A percentile compares a stretch with the other conserved stretches of the same genome.
These are phyloP conservation scores for Talaromyces sp. DNA, from an alignment of 2,329 filamentous ascomycete genomes.

Conservation along the genomic window DNA sequence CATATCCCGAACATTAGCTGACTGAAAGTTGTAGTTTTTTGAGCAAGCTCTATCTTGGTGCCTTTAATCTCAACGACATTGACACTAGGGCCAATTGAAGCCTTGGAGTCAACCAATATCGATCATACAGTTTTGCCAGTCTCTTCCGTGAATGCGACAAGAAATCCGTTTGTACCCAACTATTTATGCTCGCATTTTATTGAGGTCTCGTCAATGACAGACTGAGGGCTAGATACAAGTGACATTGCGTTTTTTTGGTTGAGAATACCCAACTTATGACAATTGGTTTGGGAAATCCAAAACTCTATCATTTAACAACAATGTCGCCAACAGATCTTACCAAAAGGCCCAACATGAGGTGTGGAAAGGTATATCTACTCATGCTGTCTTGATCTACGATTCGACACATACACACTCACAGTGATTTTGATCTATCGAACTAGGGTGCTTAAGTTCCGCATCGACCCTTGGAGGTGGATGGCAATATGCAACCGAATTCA, in stretches of 20 bases:
- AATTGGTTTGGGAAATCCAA: too few species aligned
- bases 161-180: conserved; percentile 85
- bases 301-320: too few species aligned
- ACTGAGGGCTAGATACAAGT: too few species aligned
- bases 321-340: too few species aligned
- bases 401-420: too few species aligned
- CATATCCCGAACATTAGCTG: background rate
- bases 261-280: too few species aligned
- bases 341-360: too few species aligned
- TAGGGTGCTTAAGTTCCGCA: background rate
- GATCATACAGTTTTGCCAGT: conserved; percentile 97
- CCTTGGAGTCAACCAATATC: conserved; percentile 82
- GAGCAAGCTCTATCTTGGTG: conserved; percentile 36
- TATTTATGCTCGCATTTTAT: conserved; percentile 60
- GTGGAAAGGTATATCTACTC: background rate
- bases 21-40: background rate
- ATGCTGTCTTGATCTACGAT: background rate
- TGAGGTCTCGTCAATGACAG: too few species aligned
- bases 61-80: conserved; percentile 82
- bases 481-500: background rate
- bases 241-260: too few species aligned
- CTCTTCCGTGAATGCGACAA: conserved; percentile 88
- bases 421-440: too few species aligned
- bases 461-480: background rate
- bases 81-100: conserved; percentile 70